Conservation (phyloP, 2,329 filamentous ascomycete genomes). For the Rugonectria rugulosa region DNA sequence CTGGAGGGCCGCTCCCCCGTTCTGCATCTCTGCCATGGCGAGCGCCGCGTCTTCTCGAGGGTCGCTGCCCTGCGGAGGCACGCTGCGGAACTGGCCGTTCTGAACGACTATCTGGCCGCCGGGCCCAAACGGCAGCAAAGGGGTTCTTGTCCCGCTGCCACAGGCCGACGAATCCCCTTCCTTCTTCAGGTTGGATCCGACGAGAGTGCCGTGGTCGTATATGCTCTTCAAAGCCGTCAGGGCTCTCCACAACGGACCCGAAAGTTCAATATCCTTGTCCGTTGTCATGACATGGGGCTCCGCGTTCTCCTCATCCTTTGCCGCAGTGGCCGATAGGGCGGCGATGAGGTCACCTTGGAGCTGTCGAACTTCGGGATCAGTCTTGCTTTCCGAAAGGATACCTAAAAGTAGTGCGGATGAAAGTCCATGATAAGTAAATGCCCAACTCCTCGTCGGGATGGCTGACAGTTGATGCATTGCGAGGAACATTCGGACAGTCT, state of each 20-base stretch:
- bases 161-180: slow-evolving; percentile 56
- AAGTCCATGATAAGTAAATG: slow-evolving; percentile 72
- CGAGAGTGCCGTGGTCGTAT: slow-evolving; percentile 69
- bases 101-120: slow-evolving; percentile 32
- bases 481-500: slow-evolving; percentile 73
- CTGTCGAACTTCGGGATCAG: slow-evolving; percentile 68
- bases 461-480: slow-evolving; percentile 73
- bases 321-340: slow-evolving; percentile 69
- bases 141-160: slow-evolving; percentile 56
- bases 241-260: slow-evolving; percentile 67
- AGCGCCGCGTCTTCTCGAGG: slow-evolving; percentile 68
- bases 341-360: slow-evolving; percentile 70
- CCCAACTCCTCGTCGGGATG: slow-evolving; percentile 72
- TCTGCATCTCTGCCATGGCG: slow-evolving; percentile 72
- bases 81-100: slow-evolving; percentile 37
- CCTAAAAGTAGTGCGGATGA: slow-evolving; percentile 71
- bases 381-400: slow-evolving; percentile 69
- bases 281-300: slow-evolving; percentile 61
- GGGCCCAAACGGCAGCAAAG: slow-evolving; percentile 42
- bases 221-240: slow-evolving; percentile 70
- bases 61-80: slow-evolving; percentile 48
- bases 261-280: slow-evolving; percentile 68
- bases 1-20: slow-evolving; percentile 55
- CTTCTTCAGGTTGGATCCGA: slow-evolving; percentile 58
- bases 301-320: slow-evolving; percentile 65